Conservation (phyloP, 345 rosid genomes). For the Boechera divaricarpa region DNA sequence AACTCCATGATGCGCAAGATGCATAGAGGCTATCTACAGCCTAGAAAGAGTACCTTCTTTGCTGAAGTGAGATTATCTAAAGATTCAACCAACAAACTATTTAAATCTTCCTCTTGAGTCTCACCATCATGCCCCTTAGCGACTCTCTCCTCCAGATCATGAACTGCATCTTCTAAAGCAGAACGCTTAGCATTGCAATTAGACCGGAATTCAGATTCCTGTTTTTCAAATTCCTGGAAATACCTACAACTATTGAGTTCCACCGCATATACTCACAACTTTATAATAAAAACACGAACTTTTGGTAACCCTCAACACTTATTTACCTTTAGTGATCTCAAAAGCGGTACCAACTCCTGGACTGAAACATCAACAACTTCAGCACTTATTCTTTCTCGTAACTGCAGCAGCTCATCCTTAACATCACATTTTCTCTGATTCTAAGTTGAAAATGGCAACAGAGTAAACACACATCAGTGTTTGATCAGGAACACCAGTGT, state of each 20-base stretch:
- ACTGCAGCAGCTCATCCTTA: constrained; percentile 45
- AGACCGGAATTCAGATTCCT: constrained; percentile 56
- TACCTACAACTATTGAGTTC: constrained; percentile 12
- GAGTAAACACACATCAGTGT: constrained; percentile 9
- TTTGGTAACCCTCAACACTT: not conserved
- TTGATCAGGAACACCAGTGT: constrained; percentile 1
- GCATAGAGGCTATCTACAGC: not conserved
- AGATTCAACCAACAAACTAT: constrained; percentile 48
- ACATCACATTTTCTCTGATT: constrained; percentile 50
- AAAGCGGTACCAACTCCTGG: constrained; percentile 52
- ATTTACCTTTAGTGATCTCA: constrained; percentile 57
- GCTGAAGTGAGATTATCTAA: constrained; percentile 54
- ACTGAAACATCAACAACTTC: constrained; percentile 48
- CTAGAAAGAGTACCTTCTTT: constrained; percentile 54
- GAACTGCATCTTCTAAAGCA: constrained; percentile 55
- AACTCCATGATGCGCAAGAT: constrained; percentile 8
- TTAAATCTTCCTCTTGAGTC: constrained; percentile 49
- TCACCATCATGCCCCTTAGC: constrained; percentile 45
- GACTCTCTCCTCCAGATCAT: constrained; percentile 56
- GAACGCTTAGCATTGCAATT: constrained; percentile 45
- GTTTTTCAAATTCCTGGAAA: constrained; percentile 58
- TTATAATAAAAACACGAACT: not conserved
- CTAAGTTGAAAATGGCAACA: constrained; percentile 39
- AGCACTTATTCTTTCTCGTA: constrained; percentile 50
- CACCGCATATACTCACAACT: constrained; percentile 12